Evolutionary conservation across 495 filamentous ascomycete genomes (phyloP), one percentile per base, ranked within the genome.

Genomic region (Tuber indicum): DNA sequence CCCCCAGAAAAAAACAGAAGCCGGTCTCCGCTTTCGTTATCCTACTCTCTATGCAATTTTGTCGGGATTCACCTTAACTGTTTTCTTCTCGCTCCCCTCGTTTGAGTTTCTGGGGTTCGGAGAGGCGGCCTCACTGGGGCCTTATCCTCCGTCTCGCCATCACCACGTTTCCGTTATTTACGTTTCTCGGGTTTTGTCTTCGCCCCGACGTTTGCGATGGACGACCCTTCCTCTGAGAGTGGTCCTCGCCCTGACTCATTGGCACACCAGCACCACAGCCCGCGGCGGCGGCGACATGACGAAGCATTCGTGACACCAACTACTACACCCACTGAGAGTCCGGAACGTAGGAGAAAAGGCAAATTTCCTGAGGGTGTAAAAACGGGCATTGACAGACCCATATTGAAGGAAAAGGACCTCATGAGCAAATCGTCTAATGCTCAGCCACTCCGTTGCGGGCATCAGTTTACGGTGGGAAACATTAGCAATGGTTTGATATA

Each of bases 401-500:
- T 75, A 58, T 41, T 71, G 70, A 82, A 75, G 72, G 76, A 76
- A 62, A 62, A 79, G 58, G 44, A 45, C 21, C 49, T 73, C 47
- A 58, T 73, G 46, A 72, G 75, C 9, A 78, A 75, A 47, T 46
- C 72, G 26, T 41, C 76, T 58, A 75, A 70, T 46, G 70, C 76
- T 70, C 79, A 86, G 86, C 77, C 87, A 86, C 76, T 73, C 70
- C 81, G 82, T 85, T 92, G 91, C 42, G 58, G 58, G 58, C 88
- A 92, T 72, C 92, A 96, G 82, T 98, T 97, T 84, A 93, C 93
- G 16, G 95, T 98, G 75, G 94, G 92, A 41, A 98, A 97, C 86
- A 92, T 98, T 75, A 94, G 94, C 83, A 95, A 96, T 86, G 95
- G 95, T 49, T 91, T 91, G 85, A 94, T 98, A 84, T 98, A 96